A percentile compares a stretch with the other conserved stretches of the same genome.
Conservation (phyloP, 371 early-diverging fungal species). For the Thermomucor indicae-seudaticae region DNA sequence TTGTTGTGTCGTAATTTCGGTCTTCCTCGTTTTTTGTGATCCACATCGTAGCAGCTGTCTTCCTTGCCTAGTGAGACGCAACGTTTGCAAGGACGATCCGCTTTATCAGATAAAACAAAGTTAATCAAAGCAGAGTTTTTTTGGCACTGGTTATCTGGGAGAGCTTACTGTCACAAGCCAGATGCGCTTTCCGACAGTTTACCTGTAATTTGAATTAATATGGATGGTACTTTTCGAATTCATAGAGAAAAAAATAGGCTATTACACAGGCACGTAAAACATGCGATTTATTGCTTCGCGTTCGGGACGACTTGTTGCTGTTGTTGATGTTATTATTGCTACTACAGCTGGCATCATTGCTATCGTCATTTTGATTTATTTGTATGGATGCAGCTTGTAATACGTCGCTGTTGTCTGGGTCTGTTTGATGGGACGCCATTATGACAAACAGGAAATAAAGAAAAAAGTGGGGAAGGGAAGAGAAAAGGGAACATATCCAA, state of each 20-base stretch:
- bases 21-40: conserved; percentile 78
- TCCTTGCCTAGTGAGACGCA: conserved; percentile 66
- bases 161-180: conserved; percentile 45
- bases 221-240: neutral
- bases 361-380: neutral
- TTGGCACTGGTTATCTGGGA: neutral
- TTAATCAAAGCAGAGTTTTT: neutral
- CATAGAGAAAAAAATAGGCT: neutral
- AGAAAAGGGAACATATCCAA: too few relatives aligned
- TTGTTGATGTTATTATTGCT: neutral
- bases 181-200: conserved; percentile 42
- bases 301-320: neutral
- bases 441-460: neutral
- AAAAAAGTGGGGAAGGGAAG: neutral
- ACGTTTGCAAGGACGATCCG: conserved; percentile 70
- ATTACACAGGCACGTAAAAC: conserved; percentile 4
- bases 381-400: neutral
- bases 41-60: conserved; percentile 72
- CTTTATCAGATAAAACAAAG: conserved; percentile 17
- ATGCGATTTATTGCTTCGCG: neutral
- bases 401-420: neutral
- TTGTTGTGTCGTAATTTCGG: conserved; percentile 61
- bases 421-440: neutral
- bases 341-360: neutral
- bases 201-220: conserved; percentile 13